Conservation (phyloP, 2,329 filamentous ascomycete species). For the Aureobasidium sp. region DNA sequence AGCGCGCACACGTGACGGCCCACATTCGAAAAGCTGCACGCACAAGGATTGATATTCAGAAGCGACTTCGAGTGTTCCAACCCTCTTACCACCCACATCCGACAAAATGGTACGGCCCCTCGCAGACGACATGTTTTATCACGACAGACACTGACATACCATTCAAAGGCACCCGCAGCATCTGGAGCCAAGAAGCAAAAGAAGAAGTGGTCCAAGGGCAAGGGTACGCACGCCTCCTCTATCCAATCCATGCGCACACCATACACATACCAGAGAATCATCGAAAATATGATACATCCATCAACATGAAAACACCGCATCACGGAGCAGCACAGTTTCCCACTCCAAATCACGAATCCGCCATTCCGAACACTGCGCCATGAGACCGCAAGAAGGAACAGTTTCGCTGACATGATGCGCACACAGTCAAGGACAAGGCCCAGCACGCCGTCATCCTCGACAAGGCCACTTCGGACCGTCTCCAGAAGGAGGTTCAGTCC, state of each 20-base stretch:
- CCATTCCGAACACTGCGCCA: constrained; percentile 11
- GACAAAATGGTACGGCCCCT: constrained; percentile 35
- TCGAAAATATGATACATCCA: neutral
- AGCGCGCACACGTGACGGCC: constrained; percentile 6
- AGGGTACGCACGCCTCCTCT: constrained; percentile 27
- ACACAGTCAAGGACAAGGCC: constrained; percentile 99
- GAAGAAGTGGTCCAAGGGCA: constrained; percentile 68
- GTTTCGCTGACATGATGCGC: constrained; percentile 21
- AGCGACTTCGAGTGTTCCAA: neutral
- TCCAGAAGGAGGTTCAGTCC: constrained; percentile 99
- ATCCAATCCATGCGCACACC: constrained; percentile 10
- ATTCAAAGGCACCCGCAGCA: constrained; percentile 44
- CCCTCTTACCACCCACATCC: constrained; percentile 25
- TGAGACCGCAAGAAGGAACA: neutral
- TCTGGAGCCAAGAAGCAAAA: constrained; percentile 72
- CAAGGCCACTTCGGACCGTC: constrained; percentile 94
- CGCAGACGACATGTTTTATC: neutral
- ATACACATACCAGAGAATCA: neutral
- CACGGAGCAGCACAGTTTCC: neutral
- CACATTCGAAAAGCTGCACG: constrained; percentile 6
- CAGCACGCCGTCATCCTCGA: constrained; percentile 98
- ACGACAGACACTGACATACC: constrained; percentile 9
- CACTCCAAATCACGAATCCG: constrained; percentile 2
- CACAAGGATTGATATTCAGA: constrained; percentile 10
- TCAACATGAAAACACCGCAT: constrained; percentile 10